phyloP scores from a whole-genome alignment of 495 filamentous ascomycete species.

The Penicillium longicatenatum region DNA sequence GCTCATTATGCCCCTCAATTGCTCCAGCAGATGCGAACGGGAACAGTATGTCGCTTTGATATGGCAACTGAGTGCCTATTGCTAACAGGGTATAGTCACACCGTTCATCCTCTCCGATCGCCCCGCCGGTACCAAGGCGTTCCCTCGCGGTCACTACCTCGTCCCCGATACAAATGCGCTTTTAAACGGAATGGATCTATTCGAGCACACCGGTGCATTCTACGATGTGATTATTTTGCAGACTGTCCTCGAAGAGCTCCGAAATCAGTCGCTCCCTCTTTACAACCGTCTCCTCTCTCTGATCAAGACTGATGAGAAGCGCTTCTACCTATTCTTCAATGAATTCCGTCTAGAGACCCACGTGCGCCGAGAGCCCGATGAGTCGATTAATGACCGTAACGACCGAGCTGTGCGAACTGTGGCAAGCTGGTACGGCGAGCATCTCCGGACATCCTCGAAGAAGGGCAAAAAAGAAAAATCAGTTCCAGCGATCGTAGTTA shows the following conservation, averaged over 20 bases:
- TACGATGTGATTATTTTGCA: constrained; percentile 95
- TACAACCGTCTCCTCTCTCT: constrained; percentile 90
- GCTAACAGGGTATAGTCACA: constrained; percentile 50
- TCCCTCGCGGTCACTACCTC: constrained; percentile 88
- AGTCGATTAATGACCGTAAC: constrained; percentile 96
- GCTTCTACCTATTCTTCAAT: constrained; percentile 99
- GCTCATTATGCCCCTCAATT: constrained; percentile 65
- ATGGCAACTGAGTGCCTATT: not conserved
- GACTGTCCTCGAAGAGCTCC: constrained; percentile 92
- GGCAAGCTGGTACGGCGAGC: constrained; percentile 85
- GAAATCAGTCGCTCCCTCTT: constrained; percentile 88
- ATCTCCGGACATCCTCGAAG: constrained; percentile 63
- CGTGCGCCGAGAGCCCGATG: constrained; percentile 68
- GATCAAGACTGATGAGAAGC: constrained; percentile 92
- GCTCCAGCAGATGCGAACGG: constrained; percentile 79
- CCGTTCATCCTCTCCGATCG: constrained; percentile 86
- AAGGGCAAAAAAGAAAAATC: constrained; percentile 57
- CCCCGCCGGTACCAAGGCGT: constrained; percentile 79
- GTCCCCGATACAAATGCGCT: constrained; percentile 96
- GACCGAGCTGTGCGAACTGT: constrained; percentile 87
- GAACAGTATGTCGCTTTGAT: constrained; percentile 52
- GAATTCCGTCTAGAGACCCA: constrained; percentile 94
- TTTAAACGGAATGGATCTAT: constrained; percentile 92
- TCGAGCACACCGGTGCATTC: constrained; percentile 88
- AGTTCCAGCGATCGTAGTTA: constrained; percentile 81